Percentiles rank a stretch among this genome's conserved stretches.
Evolutionary conservation across 73 alveolate genomes (phyloP).

Genomic region (Paramecium pentaurelia): DNA sequence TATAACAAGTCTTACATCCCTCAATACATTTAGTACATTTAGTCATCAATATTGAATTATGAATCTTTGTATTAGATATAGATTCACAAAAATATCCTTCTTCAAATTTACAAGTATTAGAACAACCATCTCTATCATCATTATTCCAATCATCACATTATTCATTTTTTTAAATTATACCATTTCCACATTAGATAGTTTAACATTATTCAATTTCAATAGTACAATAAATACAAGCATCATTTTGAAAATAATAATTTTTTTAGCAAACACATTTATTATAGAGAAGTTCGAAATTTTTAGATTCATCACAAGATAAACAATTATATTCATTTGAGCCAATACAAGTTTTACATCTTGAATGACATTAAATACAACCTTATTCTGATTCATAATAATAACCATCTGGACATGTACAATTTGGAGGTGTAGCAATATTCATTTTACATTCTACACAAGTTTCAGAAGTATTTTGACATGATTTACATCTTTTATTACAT

Average conservation of each 20-base stretch:
- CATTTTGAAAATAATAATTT: neutral
- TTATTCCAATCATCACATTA: slow-evolving; percentile 44
- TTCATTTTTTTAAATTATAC: neutral
- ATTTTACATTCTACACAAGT: neutral
- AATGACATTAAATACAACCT: neutral
- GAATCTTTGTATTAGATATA: neutral
- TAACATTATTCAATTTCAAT: slow-evolving; percentile 25
- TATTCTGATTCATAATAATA: neutral
- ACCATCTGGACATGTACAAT: neutral
- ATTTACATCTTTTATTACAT: neutral
- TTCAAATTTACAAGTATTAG: neutral
- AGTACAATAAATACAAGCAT: slow-evolving; percentile 21
- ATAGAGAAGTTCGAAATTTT: neutral
- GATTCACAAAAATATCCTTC: neutral
- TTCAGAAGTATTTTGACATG: neutral
- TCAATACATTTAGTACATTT: neutral
- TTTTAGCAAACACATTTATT: neutral
- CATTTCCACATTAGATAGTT: neutral
- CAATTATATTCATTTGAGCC: neutral
- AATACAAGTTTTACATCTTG: neutral
- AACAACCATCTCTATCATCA: slow-evolving; percentile 32
- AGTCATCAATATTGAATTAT: neutral
- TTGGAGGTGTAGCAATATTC: neutral
- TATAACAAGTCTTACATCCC: neutral
- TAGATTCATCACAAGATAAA: neutral